Evolutionary conservation across 805 yeast genomes (phyloP).

Genomic region (Komagataella pseudopastoris): DNA sequence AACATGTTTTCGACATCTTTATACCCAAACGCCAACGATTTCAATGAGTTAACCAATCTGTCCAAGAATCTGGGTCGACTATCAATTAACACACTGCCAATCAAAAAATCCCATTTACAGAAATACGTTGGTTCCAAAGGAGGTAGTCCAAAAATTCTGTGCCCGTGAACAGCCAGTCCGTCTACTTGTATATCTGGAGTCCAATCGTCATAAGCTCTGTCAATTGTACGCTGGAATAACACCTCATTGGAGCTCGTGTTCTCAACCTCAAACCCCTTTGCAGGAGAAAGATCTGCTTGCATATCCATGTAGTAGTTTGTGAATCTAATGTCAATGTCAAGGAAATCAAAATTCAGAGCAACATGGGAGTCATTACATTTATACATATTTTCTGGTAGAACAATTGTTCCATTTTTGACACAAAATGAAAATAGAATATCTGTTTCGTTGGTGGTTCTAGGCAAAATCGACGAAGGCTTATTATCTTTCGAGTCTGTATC

Average conservation of each 20-base stretch:
- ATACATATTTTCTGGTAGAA: conserved; percentile 65
- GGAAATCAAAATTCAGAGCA: conserved; percentile 45
- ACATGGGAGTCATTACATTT: conserved; percentile 43
- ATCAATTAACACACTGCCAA: conserved; percentile 44
- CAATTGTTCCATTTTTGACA: conserved; percentile 54
- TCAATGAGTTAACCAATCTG: conserved; percentile 25
- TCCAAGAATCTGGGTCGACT: conserved; percentile 32
- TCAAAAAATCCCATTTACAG: conserved; percentile 79
- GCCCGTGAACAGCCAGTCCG: conserved; percentile 63
- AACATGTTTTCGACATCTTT: conserved; percentile 68
- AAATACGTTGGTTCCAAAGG: conserved; percentile 80
- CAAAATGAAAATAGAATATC: conserved; percentile 66
- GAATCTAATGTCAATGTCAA: conserved; percentile 74
- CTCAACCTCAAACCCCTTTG: conserved; percentile 21
- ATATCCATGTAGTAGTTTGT: conserved; percentile 90
- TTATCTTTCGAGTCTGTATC: not conserved
- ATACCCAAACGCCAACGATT: conserved; percentile 48
- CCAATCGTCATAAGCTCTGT: conserved; percentile 14
- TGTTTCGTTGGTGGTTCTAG: conserved; percentile 51
- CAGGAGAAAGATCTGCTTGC: conserved; percentile 59
- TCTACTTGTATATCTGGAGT: conserved; percentile 25
- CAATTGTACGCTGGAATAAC: conserved; percentile 4
- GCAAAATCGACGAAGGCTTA: conserved; percentile 12
- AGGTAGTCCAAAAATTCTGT: conserved; percentile 86
- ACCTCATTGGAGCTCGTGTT: conserved; percentile 11